Evolutionary conservation across 1,139 yeast species (phyloP).

Genomic region (Suhomyces wounanorum): DNA sequence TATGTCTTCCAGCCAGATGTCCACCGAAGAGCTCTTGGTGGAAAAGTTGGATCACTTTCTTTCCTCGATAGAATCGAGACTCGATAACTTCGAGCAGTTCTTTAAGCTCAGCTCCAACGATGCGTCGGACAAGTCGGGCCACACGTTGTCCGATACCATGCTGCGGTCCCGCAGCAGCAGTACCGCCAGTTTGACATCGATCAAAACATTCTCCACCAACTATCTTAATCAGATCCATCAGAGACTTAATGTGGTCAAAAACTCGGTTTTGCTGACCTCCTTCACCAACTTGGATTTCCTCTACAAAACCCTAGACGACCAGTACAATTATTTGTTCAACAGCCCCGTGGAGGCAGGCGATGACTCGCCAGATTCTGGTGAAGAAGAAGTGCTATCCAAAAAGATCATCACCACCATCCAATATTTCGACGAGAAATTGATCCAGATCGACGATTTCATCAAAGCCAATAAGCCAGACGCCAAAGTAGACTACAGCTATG

Average conservation of each 20-base stretch:
- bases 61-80: conserved; percentile 53
- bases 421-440: conserved; percentile 57
- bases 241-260: conserved; percentile 44
- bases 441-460: conserved; percentile 51
- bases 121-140: conserved; percentile 5
- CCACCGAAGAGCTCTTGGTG: conserved; percentile 50
- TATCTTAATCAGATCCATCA: conserved; percentile 46
- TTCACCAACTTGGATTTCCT: conserved; percentile 49
- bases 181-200: conserved; percentile 32
- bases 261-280: conserved; percentile 44
- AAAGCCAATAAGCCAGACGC: conserved; percentile 38
- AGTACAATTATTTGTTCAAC: conserved; percentile 50
- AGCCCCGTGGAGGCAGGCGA: conserved; percentile 14
- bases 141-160: conserved; percentile 15
- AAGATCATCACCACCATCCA: conserved; percentile 56
- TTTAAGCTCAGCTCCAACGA: conserved; percentile 37
- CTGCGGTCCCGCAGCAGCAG: conserved; percentile 28
- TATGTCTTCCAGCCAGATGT: conserved; percentile 1
- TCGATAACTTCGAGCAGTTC: conserved; percentile 54
- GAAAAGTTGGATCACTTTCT: conserved; percentile 55
- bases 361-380: conserved; percentile 3
- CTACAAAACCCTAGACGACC: conserved; percentile 55
- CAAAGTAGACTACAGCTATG: conserved; percentile 26
- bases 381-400: conserved; percentile 37
- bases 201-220: conserved; percentile 35